These are phyloP conservation scores for Salicornia ramosissima DNA, from an alignment of 148 eudicot species.

Conservation along the genomic window DNA sequence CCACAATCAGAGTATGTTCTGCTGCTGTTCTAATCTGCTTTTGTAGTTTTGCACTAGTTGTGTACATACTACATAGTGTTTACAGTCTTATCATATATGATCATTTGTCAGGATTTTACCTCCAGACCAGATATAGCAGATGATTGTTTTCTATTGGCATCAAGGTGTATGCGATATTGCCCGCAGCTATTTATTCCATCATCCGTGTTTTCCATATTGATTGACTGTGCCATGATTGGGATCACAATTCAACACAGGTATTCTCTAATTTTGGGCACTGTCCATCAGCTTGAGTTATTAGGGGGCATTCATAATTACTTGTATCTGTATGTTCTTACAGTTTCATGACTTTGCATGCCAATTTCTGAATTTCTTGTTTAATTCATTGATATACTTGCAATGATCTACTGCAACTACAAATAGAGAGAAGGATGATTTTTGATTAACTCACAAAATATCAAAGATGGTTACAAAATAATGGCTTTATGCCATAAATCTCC, in stretches of 20 bases:
- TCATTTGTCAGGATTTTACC: constrained; percentile 69
- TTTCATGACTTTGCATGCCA: too few relatives aligned
- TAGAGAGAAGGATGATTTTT: too few relatives aligned
- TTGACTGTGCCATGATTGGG: constrained; percentile 87
- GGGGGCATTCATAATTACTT: too few relatives aligned
- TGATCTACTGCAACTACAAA: too few relatives aligned
- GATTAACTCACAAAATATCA: too few relatives aligned
- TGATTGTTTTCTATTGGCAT: constrained; percentile 94
- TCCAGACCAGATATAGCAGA: constrained; percentile 93
- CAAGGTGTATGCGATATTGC: constrained; percentile 96
- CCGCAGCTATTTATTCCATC: constrained; percentile 88
- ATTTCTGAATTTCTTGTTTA: too few relatives aligned
- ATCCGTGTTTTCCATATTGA: constrained; percentile 58
- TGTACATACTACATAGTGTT: too few relatives aligned
- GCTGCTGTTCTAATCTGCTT: neutral
- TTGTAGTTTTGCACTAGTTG: neutral
- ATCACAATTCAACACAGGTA: constrained; percentile 98
- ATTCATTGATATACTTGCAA: too few relatives aligned
- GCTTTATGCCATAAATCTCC: too few relatives aligned
- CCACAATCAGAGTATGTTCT: constrained; percentile 57
- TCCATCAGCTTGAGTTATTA: neutral
- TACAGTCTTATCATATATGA: constrained; percentile 14
- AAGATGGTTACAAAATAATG: too few relatives aligned
- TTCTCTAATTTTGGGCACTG: neutral
- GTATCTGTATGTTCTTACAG: too few relatives aligned